These are phyloP conservation scores for Torrubiella hemipterigena DNA, from an alignment of 2,329 filamentous ascomycete genomes.

Conservation along the genomic window DNA sequence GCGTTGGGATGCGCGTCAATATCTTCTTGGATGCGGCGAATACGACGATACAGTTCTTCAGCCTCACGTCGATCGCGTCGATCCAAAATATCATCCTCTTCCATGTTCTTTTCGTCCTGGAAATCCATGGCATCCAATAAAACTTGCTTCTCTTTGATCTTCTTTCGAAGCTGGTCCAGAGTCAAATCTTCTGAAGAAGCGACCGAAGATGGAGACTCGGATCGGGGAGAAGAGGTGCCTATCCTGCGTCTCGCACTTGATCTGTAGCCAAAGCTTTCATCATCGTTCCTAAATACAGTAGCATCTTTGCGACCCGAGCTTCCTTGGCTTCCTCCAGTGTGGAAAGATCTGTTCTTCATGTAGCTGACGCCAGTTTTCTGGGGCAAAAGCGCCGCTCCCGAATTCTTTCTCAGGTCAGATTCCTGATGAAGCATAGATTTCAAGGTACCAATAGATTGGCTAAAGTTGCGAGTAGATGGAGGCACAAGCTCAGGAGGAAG, in stretches of 20 bases:
- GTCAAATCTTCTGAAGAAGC: constrained; percentile 69
- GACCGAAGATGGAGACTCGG: constrained; percentile 59
- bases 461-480: constrained; percentile 87
- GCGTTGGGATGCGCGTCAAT: constrained; percentile 81
- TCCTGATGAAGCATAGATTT: constrained; percentile 84
- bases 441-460: constrained; percentile 83
- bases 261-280: constrained; percentile 82
- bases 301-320: constrained; percentile 71
- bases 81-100: constrained; percentile 88
- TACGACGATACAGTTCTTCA: constrained; percentile 86
- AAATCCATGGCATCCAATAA: constrained; percentile 94
- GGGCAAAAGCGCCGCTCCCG: constrained; percentile 79
- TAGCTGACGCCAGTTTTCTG: constrained; percentile 98
- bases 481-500: constrained; percentile 88
- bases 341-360: constrained; percentile 89
- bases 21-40: constrained; percentile 84
- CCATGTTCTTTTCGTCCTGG: constrained; percentile 75
- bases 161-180: constrained; percentile 81
- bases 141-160: constrained; percentile 87
- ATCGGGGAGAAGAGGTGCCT: constrained; percentile 70
- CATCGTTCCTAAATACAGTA: constrained; percentile 93
- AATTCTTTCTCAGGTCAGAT: constrained; percentile 78
- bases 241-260: constrained; percentile 85
- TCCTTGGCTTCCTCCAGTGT: constrained; percentile 45
- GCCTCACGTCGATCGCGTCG: constrained; percentile 82